Conservation (phyloP, 352 stramenopile genomes). For the Phytophthora colocasiae region DNA sequence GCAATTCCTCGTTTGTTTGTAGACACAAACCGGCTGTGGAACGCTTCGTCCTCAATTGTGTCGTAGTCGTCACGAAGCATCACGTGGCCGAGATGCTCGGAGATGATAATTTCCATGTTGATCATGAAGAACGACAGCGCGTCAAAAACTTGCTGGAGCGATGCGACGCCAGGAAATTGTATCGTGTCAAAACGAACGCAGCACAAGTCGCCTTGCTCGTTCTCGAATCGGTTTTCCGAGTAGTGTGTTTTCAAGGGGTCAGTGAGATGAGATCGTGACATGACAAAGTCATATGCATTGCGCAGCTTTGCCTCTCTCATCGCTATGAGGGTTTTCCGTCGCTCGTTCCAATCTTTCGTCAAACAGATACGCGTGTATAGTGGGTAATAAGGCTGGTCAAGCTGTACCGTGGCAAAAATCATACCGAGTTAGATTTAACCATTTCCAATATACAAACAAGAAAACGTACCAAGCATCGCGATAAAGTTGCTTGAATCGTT, state of each 20-base stretch:
- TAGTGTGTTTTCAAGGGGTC: constrained; percentile 26
- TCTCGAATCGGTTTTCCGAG: constrained; percentile 40
- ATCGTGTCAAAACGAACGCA: constrained; percentile 43
- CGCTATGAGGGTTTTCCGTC: constrained; percentile 20
- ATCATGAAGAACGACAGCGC: constrained; percentile 34
- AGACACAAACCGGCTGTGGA: constrained; percentile 39
- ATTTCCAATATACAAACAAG: background rate
- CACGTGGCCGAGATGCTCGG: constrained; percentile 40
- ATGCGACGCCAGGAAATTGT: constrained; percentile 33
- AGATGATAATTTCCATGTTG: constrained; percentile 55
- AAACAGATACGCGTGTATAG: constrained; percentile 39
- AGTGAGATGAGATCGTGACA: constrained; percentile 6
- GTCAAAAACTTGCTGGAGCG: constrained; percentile 45
- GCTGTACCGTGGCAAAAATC: constrained; percentile 4
- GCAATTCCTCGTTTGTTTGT: constrained; percentile 27
- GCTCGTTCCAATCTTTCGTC: constrained; percentile 28
- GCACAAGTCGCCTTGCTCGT: constrained; percentile 32
- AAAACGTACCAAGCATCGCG: constrained; percentile 16
- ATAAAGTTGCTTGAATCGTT: constrained; percentile 26
- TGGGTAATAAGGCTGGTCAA: constrained; percentile 28
- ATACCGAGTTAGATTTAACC: constrained; percentile 1
- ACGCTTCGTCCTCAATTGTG: constrained; percentile 27
- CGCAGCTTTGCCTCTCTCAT: constrained; percentile 29
- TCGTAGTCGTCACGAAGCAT: constrained; percentile 51
- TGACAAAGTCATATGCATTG: constrained; percentile 37